Base-by-base conservation (phyloP, 768 basidiomycete species). In the Calocybe cyanea region DNA sequence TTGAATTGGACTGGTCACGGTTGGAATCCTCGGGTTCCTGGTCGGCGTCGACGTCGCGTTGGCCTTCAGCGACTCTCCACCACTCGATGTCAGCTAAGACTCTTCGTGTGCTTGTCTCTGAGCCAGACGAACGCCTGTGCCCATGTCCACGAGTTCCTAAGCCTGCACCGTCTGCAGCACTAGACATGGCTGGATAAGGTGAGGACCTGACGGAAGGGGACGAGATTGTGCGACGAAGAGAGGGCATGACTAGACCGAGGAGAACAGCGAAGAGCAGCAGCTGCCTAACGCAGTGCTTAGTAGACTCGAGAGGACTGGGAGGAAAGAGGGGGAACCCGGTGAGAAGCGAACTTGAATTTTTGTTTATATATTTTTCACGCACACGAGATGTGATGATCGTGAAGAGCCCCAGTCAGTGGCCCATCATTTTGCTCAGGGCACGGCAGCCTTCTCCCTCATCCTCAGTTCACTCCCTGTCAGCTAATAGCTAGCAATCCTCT, bases 11-110 rank as follows among this genome's bases (percentile, higher is more conserved):
- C 57, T 62, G 63, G 59, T 70, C 71, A 54, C 61, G 64, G 52
- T 66, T 69, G 46, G 46, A 60, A 53, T 70, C 70, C 56, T 72
- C 70, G 56, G 59, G 54, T 57, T 70, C 71, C 59, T 64, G 65
- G 57, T 75, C 73, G 54, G 60, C 63, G 57, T 64, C 67, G 40
- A 57, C 52, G 53, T 73, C 71, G 65, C 71, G 75, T 67, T 91
- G 87, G 52, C 84, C 82, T 49, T 82, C 85, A 51, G 76, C 69
- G 54, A 90, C 87, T 57, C 73, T 78, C 87, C 87, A 90, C 87
- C 88, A 91, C 63, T 89, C 87, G 58, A 91, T 84, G 70, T 91
- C 88, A 25, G 85, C 87, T 50, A 91, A 75, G 55, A 91, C 85
- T 55, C 86, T 76, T 60, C 88, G 76, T 52, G 63, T 70, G 54